Base-by-base conservation (phyloP, 2,329 filamentous ascomycete genomes). In the Anthostomella pinea region DNA sequence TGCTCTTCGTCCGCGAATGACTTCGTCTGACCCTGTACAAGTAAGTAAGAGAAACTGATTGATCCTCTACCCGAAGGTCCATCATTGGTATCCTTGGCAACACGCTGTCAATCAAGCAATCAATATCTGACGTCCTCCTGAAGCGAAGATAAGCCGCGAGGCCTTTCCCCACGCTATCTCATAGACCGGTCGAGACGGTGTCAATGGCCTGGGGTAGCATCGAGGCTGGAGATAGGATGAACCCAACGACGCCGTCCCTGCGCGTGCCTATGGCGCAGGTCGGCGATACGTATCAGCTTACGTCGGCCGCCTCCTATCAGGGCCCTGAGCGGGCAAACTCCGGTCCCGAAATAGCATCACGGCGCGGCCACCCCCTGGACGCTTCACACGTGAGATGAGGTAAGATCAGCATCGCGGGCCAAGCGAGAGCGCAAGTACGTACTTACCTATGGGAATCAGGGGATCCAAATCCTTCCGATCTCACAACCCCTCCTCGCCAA, bases 201-300 rank as follows among this genome's bases (percentile, higher is more conserved):
- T 38, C 41, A 40, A 38, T 37, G 32, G 43, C 39, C 39, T 27
- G 39, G n/a, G 31, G 45, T 39, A 40, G 41, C 21, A 43, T 48
- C 33, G 30, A 44, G 45, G 39, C 45, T 44, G 25, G 32, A 49
- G 41, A 48, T 48, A 48, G 35, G 44, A 43, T 44, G 39, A 44
- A 48, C 33, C 45, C 31, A 17, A 21, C 9, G 20, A 38, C 26
- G 39, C 33, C 33, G 37, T 35, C 29, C 32, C 32, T 36, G 30
- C 37, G 40, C 18, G 17, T 32, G 33, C 24, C 29, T 44, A 15
- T 14, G 34, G 29, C 33, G 41, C 27, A 30, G 23, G 15, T 32
- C 39, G 23, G 30, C 27, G 35, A 39, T 38, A 32, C 30, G 23
- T 41, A 25, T 33, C 33, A 24, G 36, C 20, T 28, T 39, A 34